Percentiles rank a stretch among this genome's conserved stretches.
phyloP scores from a whole-genome alignment of 2,329 filamentous ascomycete species.

The Trichoderma aggressivum region DNA sequence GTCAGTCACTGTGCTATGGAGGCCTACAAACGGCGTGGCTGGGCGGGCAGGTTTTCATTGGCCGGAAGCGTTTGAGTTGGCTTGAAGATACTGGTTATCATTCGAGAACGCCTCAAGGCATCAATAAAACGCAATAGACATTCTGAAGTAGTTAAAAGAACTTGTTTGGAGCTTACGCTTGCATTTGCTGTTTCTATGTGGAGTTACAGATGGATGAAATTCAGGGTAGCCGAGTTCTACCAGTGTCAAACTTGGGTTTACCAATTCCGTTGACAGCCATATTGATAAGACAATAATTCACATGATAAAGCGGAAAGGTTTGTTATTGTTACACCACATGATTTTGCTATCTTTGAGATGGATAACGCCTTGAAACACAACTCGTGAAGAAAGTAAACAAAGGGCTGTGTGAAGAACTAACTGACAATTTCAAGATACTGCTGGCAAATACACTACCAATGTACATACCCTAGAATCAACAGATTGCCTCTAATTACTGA shows the following conservation, averaged over 20 bases:
- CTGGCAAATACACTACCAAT: not conserved
- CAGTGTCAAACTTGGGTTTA: not conserved
- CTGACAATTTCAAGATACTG: not conserved
- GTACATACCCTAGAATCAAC: not conserved
- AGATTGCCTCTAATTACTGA: not conserved
- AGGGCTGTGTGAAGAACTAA: not conserved
- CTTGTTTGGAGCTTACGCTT: not conserved
- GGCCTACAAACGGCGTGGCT: slow-evolving; percentile 1
- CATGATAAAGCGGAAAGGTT: not conserved
- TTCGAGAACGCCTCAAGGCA: too few relatives aligned
- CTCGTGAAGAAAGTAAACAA: not conserved
- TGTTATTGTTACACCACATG: not conserved
- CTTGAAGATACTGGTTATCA: not conserved
- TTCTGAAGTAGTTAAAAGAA: not conserved
- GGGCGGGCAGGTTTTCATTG: not conserved
- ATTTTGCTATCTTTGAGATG: not conserved
- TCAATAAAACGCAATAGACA: not conserved
- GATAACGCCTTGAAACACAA: not conserved
- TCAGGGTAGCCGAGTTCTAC: not conserved
- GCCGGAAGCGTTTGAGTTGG: not conserved
- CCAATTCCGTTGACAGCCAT: not conserved
- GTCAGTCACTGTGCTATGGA: not conserved
- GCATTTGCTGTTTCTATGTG: not conserved
- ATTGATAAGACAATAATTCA: not conserved
- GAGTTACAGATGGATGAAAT: not conserved